Percentiles rank a stretch among this genome's conserved stretches.
Evolutionary conservation across 768 basidiomycete species (phyloP).

Genomic region (Chalciporus chontae): DNA sequence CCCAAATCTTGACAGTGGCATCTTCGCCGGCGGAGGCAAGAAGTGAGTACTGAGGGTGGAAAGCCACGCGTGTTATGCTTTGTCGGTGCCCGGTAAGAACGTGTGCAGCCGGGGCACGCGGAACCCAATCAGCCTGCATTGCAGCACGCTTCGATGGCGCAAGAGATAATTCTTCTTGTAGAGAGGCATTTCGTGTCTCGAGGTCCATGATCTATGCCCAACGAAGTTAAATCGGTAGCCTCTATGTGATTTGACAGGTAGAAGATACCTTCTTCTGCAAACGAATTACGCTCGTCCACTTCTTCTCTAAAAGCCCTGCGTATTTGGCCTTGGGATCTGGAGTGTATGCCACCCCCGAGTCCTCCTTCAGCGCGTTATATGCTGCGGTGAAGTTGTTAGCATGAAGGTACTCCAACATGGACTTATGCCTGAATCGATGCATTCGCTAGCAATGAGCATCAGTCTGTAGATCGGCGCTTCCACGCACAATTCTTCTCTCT

Average conservation of each 20-base stretch:
- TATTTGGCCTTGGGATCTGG: constrained; percentile 87
- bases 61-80: constrained; percentile 74
- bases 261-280: constrained; percentile 84
- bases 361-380: constrained; percentile 55
- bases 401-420: constrained; percentile 76
- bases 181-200: constrained; percentile 75
- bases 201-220: constrained; percentile 84
- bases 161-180: constrained; percentile 66
- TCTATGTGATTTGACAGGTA: constrained; percentile 6
- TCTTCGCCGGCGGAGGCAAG: constrained; percentile 87
- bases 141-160: constrained; percentile 50
- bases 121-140: constrained; percentile 81
- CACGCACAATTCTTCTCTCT: constrained; percentile 47
- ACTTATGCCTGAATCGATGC: constrained; percentile 58
- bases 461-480: constrained; percentile 1
- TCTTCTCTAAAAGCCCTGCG: constrained; percentile 89
- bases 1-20: constrained; percentile 90
- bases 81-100: constrained; percentile 73
- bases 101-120: constrained; percentile 79
- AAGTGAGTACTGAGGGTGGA: constrained; percentile 82
- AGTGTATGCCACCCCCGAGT: constrained; percentile 56
- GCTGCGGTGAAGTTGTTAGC: constrained; percentile 61
- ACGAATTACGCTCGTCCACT: constrained; percentile 95
- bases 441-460: constrained; percentile 11
- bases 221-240: constrained; percentile 7